Evolutionary conservation across 805 yeast species (phyloP).

Genomic region (Zygotorulaspora chibaensis): DNA sequence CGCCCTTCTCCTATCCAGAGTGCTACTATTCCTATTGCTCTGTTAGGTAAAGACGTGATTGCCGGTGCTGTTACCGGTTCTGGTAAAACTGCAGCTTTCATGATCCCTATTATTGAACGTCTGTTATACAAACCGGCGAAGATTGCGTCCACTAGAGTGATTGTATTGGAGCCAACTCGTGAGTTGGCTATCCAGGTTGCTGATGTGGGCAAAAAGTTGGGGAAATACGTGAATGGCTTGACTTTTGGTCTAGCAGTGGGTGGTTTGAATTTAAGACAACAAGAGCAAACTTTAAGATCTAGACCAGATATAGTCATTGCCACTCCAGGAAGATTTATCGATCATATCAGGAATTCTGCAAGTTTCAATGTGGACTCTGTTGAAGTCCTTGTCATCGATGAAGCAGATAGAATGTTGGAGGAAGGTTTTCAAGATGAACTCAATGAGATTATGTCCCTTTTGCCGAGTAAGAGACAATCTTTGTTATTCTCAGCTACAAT

Average conservation of each 20-base stretch:
- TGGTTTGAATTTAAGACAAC: conserved; percentile 91
- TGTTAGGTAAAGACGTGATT: conserved; percentile 91
- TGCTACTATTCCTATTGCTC: conserved; percentile 88
- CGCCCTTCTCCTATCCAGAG: conserved; percentile 92
- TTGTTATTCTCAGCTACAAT: conserved; percentile 95
- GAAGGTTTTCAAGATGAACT: conserved; percentile 97
- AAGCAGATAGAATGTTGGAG: conserved; percentile 98
- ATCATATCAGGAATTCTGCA: conserved; percentile 92
- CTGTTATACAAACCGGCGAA: conserved; percentile 82
- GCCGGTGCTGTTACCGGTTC: conserved; percentile 99
- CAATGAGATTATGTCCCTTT: conserved; percentile 78
- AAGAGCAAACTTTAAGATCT: conserved; percentile 86
- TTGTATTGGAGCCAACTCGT: conserved; percentile 93
- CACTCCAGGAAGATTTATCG: conserved; percentile 98
- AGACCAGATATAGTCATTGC: conserved; percentile 97
- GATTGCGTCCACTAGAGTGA: conserved; percentile 82
- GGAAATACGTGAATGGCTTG: conserved; percentile 67
- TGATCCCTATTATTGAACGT: conserved; percentile 94
- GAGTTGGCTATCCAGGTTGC: conserved; percentile 94
- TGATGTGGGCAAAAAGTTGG: conserved; percentile 86
- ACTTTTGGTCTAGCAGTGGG: conserved; percentile 97
- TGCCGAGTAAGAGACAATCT: conserved; percentile 92
- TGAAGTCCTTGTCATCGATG: conserved; percentile 91
- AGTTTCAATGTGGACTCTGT: conserved; percentile 86
- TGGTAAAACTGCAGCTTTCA: conserved; percentile 98